Evolutionary conservation across 352 stramenopile species (phyloP), one percentile per base, ranked within the genome.

Genomic region (Pythium coloratum): DNA sequence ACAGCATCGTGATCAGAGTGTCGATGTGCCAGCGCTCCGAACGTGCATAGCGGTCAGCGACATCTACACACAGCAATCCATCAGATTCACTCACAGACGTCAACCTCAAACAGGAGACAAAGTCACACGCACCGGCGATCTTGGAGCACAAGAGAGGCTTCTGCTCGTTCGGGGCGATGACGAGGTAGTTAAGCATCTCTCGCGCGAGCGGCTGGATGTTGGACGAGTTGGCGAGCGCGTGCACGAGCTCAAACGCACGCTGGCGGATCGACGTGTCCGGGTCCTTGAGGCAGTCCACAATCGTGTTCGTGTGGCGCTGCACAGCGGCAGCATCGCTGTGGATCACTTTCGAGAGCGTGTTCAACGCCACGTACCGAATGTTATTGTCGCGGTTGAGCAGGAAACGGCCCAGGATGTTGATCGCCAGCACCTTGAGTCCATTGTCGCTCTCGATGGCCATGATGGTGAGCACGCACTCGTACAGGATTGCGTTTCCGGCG

Each of bases 351-450:
- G 89, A 94, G 1, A 99, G 82, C 32, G 97, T 99, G 68, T 99
- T 99, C 24, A 99, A 84, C 33, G 97, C 98, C 36, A 99, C 97
- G 73, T 99, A 99, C 24, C 98, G 95, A 78, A 99, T 99, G 77
- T 99, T 99, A 81, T 99, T 99, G 86, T 99, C 98, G 14, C 97
- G 92, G 77, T 99, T 99, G 12, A 99, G 85, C 54, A 99, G 70
- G 72, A 99, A 99, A 38, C 97, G 91, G 55, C 98, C 98, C 28
- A 99, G 84, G 67, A 99, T 99, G 81, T 99, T 99, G 63, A 99
- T 96, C 30, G 97, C 97, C 36, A 99, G 81, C 26, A 99, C 93
- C 40, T 97, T 88, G 5, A 99, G 88, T 12, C 96, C 95, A 63
- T 94, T 97, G 76, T 99, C 97, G 73, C 90, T 98, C 75, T 99